Percentiles rank a stretch among this genome's conserved stretches.
Conservation (phyloP, 495 filamentous ascomycete genomes). For the Lasiosphaeria miniovina region DNA sequence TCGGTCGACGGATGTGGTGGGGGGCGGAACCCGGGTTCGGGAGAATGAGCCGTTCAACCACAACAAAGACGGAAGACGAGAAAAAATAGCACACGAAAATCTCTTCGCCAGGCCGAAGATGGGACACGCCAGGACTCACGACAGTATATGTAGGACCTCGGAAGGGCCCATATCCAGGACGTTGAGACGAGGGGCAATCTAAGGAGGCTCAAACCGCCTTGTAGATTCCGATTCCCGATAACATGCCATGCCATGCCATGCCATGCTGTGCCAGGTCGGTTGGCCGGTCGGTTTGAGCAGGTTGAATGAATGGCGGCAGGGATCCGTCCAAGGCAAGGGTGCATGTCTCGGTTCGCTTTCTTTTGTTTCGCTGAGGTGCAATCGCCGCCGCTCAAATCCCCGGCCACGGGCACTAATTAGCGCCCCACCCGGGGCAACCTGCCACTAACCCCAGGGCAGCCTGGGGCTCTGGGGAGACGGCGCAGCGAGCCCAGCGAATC, state of each 20-base stretch:
- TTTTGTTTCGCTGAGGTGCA: not conserved
- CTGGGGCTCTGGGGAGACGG: not conserved
- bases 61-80: no score
- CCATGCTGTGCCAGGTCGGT: not conserved
- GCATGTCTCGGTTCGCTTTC: not conserved
- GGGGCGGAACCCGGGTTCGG: no score
- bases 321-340: not conserved
- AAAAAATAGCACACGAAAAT: no score
- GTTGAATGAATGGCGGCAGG: not conserved
- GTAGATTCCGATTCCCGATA: not conserved
- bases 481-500: not conserved
- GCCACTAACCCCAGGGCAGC: not conserved
- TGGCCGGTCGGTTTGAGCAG: no score
- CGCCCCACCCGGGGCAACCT: no score
- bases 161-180: not conserved
- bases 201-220: slow-evolving; percentile 19
- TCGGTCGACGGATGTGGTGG: no score
- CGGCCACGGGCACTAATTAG: no score
- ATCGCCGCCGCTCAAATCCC: no score
- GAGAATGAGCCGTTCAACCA: no score
- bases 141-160: not conserved
- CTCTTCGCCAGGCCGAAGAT: no score
- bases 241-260: not conserved
- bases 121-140: no score
- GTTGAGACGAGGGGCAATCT: slow-evolving; percentile 6